Evolutionary conservation across 345 rosid species (phyloP).

Genomic region (Orychophragmus violaceus): DNA sequence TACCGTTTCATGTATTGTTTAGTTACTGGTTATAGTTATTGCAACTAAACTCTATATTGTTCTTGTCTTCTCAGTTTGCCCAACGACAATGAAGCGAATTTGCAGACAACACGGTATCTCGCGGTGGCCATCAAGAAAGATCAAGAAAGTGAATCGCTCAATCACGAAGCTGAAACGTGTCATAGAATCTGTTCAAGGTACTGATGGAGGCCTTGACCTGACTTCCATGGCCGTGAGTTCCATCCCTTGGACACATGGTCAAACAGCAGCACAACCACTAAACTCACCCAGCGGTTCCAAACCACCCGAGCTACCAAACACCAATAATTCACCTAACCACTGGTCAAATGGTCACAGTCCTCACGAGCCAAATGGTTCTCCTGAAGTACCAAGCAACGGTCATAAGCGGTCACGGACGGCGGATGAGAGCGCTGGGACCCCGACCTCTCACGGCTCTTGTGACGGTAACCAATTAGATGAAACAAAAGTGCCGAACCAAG

Average conservation of each 20-base stretch:
- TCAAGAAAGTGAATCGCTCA: slow-evolving; percentile 89
- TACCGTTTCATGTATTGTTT: neutral
- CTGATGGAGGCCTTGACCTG: slow-evolving; percentile 61
- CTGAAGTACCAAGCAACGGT: slow-evolving; percentile 36
- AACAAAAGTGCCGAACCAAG: slow-evolving; percentile 37
- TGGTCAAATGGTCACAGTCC: slow-evolving; percentile 39
- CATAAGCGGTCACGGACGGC: slow-evolving; percentile 32
- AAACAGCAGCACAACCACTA: slow-evolving; percentile 47
- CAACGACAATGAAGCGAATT: slow-evolving; percentile 96
- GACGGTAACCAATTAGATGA: slow-evolving; percentile 64
- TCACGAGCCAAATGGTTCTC: slow-evolving; percentile 37
- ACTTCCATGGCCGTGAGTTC: slow-evolving; percentile 58
- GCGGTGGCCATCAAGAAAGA: slow-evolving; percentile 95
- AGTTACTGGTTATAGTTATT: neutral
- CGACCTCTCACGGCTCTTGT: slow-evolving; percentile 80
- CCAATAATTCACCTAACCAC: slow-evolving; percentile 35
- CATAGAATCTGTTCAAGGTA: slow-evolving; percentile 78
- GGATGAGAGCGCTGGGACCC: slow-evolving; percentile 58
- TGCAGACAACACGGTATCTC: slow-evolving; percentile 98
- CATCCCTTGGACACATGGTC: slow-evolving; percentile 60
- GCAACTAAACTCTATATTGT: neutral
- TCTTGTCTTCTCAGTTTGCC: slow-evolving; percentile 62
- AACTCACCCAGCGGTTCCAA: slow-evolving; percentile 36
- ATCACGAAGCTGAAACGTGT: slow-evolving; percentile 77
- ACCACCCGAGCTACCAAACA: slow-evolving; percentile 18